These are phyloP conservation scores for Parmelia sp. DNA, from an alignment of 495 filamentous ascomycete species.

Conservation along the genomic window DNA sequence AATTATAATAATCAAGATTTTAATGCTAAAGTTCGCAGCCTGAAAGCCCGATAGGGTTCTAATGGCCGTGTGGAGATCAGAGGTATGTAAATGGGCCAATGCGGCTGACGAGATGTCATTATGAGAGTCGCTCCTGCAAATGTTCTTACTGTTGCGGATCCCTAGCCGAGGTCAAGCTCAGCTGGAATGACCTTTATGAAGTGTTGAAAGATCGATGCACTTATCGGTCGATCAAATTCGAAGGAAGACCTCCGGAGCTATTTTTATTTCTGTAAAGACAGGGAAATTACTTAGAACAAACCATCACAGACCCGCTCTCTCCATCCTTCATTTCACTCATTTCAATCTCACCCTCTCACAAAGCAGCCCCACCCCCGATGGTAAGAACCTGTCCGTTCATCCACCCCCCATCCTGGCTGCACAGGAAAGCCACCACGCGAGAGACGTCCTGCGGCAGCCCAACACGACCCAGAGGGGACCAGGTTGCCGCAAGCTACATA, in stretches of 20 bases:
- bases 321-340: background rate
- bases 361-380: constrained; percentile 14
- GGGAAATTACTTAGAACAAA: background rate
- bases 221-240: background rate
- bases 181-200: background rate
- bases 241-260: too few species aligned
- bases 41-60: background rate
- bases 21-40: background rate
- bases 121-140: background rate
- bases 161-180: background rate
- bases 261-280: background rate
- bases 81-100: background rate
- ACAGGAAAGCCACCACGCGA: constrained; percentile 57
- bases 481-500: constrained; percentile 39
- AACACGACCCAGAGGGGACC: constrained; percentile 55
- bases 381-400: constrained; percentile 50
- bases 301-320: background rate
- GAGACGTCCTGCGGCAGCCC: constrained; percentile 59
- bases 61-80: background rate
- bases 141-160: background rate
- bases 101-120: background rate
- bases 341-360: background rate
- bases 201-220: background rate
- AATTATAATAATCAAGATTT: too few species aligned
- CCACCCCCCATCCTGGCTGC: constrained; percentile 59